Evolutionary conservation across 179 eudicot species (phyloP), one percentile per base, ranked within the genome.

Genomic region (Heliamphora pulchella): DNA sequence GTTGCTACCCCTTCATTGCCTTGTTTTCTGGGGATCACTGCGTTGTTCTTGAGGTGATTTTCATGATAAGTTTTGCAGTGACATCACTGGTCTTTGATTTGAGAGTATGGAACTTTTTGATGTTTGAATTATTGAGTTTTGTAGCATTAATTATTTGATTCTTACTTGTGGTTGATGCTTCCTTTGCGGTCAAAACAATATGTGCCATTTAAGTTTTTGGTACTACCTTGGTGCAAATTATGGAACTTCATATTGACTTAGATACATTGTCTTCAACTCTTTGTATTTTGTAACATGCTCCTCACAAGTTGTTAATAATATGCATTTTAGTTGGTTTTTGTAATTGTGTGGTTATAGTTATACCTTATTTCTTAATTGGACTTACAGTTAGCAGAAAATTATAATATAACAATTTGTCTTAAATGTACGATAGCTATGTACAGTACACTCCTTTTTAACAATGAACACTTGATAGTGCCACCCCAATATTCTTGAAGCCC

Each of bases 41-140:
- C 99, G 78, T 89, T 96, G 82, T 96, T 96, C 87, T 51, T 82
- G 80, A 96, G 98, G 99, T 96, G 91, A 71, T 50, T 69, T 69
- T 2, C 69, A 14, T 2, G n/a, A 48, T 1, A 48, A 48, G 8
- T 67, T 22, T 3, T 48, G 47, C 11, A 5, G 61, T 64, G 71
- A 18, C 22, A 48, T 22, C 59, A 20, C 31, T 64, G n/a, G 31
- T 31, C 31, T 31, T 31, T 31, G 31, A 31, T 31, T 31, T 31
- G 31, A 31, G 31, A 31, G 31, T 31, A 31, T 31, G 31, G 31
- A 31, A 31, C 31, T 31, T 31, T 31, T 31, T 31, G 31, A 31
- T 31, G 31, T 31, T 31, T 31, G 31, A 31, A 31, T 31, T 31
- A 31, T 31, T 31, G 31, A 31, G 31, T 31, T 31, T 31, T 31